Evolutionary conservation across 176 grass and related monocot species (phyloP), one percentile per base, ranked within the genome.

Genomic region (Saccharum spontaneum): DNA sequence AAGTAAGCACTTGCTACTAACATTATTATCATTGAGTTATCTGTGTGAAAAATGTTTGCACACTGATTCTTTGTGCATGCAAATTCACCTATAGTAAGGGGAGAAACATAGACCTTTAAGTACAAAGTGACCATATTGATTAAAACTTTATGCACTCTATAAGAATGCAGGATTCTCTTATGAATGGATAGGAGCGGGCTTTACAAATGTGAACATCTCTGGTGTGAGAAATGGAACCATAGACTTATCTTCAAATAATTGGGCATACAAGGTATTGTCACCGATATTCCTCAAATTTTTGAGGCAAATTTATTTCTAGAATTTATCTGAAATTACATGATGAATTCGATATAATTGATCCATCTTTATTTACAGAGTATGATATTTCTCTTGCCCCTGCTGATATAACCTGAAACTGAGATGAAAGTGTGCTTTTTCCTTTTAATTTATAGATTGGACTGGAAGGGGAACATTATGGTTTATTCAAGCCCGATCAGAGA

Each of bases 161-260:
- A 87, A 98, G 97, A 99, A 88, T 91, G 97, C 81, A 92, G 97
- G 97, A 72, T 62, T 86, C 48, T 69, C 84, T 78, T 99, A 99
- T 82, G 93, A 99, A 84, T 96, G 93, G 97, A 79, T 88, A 68
- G 97, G 97, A 79, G 97, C 97, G 38, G 93, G 97, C 62, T 63
- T 90, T 79, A 91, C 88, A 77, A 90, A 73, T 79, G 97, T 96
- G 40, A 94, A 88, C 52, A 92, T 99, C 34, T 94, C 86, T 86
- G 91, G 91, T 55, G 74, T 88, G 23, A 78, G 75, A 82, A 88
- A 81, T 75, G 78, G 86, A 78, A 78, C 50, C 6, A 43, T 91
- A 76, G 52, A 96, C 71, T 88, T 99, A 67, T 92, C 97, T 79
- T 79, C 88, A 67, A 77, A 84, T 82, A 84, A 55, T 20, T 99